Evolutionary conservation across 2,329 filamentous ascomycete species (phyloP).

Genomic region (Orbilia brochopaga): DNA sequence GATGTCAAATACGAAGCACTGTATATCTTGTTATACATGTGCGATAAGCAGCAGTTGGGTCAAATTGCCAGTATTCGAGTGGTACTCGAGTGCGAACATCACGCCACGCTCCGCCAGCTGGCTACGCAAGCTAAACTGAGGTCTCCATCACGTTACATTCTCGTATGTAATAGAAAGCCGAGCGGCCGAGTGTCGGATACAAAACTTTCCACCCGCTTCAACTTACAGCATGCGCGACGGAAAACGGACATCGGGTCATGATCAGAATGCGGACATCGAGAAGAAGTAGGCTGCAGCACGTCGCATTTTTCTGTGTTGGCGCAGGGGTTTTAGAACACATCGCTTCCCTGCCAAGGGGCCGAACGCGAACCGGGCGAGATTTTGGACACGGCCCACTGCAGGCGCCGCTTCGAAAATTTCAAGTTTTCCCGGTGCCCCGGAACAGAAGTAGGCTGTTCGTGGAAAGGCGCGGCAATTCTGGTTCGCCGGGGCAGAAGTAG

Average conservation of each 20-base stretch:
- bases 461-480: constrained; percentile 47
- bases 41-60: neutral
- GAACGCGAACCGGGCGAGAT: neutral
- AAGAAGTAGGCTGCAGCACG: constrained; percentile 20
- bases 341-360: neutral
- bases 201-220: neutral
- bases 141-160: neutral
- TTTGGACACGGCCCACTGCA: neutral
- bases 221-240: neutral
- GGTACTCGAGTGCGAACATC: neutral
- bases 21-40: neutral
- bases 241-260: neutral
- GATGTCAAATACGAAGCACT: neutral
- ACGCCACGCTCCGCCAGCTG: neutral
- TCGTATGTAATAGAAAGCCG: neutral
- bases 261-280: constrained; percentile 36
- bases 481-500: constrained; percentile 24
- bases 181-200: neutral
- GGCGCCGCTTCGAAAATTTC: constrained; percentile 1
- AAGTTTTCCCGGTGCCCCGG: constrained; percentile 45
- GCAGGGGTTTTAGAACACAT: constrained; percentile 1
- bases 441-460: constrained; percentile 21
- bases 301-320: neutral
- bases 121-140: neutral
- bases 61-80: neutral